A percentile compares a stretch with the other conserved stretches of the same genome.
Conservation (phyloP, 2,329 filamentous ascomycete species). For the Aspergillus novoparasiticus region DNA sequence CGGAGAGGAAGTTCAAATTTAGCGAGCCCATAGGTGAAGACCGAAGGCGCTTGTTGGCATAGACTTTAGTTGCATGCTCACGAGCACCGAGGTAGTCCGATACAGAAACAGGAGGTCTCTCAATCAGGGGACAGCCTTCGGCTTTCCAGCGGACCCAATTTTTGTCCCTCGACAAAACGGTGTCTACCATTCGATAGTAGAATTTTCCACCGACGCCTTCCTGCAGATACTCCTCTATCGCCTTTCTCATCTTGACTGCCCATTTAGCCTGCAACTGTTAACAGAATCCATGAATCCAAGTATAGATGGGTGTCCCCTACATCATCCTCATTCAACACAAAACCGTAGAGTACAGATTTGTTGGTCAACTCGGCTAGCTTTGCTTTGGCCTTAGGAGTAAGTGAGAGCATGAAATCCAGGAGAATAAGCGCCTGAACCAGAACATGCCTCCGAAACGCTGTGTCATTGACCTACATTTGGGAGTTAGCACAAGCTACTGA, state of each 20-base stretch:
- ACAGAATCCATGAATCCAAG: slow-evolving; percentile 3
- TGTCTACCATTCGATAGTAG: slow-evolving; percentile 96
- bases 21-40: slow-evolving; percentile 71
- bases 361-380: slow-evolving; percentile 75
- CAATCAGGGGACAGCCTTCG: slow-evolving; percentile 86
- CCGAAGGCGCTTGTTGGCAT: slow-evolving; percentile 71
- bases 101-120: slow-evolving; percentile 70
- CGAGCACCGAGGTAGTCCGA: slow-evolving; percentile 71
- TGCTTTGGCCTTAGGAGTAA: slow-evolving; percentile 79
- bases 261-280: slow-evolving; percentile 68
- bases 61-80: slow-evolving; percentile 64
- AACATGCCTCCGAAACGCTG: slow-evolving; percentile 91
- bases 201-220: slow-evolving; percentile 82
- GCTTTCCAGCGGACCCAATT: slow-evolving; percentile 99
- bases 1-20: slow-evolving; percentile 75
- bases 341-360: slow-evolving; percentile 84
- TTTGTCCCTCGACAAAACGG: slow-evolving; percentile 91
- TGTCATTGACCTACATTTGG: slow-evolving; percentile 72
- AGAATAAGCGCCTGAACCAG: slow-evolving; percentile 93
- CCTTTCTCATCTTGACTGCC: slow-evolving; percentile 74
- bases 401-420: slow-evolving; percentile 90
- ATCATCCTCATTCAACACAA: slow-evolving; percentile 78
- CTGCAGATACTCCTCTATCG: slow-evolving; percentile 81
- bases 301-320: slow-evolving; percentile 47
- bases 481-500: slow-evolving; percentile 23